Percentiles rank a stretch among this genome's conserved stretches.
Conservation (phyloP, 306 rosid genomes). For the Vicia faba region DNA sequence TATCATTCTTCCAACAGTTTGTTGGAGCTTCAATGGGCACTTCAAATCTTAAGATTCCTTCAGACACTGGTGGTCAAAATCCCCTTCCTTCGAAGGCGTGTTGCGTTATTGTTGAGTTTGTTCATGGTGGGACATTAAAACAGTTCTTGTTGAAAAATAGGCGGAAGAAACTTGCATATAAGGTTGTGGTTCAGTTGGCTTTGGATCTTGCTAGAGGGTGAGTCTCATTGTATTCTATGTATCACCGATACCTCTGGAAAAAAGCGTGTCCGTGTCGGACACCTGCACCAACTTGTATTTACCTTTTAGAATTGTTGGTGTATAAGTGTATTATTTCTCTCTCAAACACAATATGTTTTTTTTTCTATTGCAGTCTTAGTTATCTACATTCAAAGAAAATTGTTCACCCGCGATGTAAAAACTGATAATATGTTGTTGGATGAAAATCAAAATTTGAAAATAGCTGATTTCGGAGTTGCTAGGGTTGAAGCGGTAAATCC, state of each 20-base stretch:
- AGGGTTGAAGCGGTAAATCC: conserved; percentile 77
- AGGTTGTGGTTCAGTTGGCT: conserved; percentile 74
- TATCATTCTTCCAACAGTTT: conserved; percentile 54
- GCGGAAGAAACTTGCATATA: conserved; percentile 64
- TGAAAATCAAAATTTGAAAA: conserved; percentile 52
- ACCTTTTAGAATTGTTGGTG: background rate
- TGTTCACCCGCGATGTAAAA: conserved; percentile 79
- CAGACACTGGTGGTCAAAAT: conserved; percentile 35
- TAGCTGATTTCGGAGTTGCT: conserved; percentile 89
- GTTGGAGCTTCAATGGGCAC: conserved; percentile 86
- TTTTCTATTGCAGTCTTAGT: conserved; percentile 54
- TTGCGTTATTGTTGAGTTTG: conserved; percentile 74
- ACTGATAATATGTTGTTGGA: conserved; percentile 76
- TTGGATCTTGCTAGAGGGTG: conserved; percentile 86
- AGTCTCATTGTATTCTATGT: conserved; percentile 19
- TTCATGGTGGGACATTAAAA: conserved; percentile 78
- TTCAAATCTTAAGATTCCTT: conserved; percentile 65
- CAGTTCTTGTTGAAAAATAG: conserved; percentile 58
- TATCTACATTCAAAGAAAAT: conserved; percentile 79
- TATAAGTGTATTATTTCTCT: background rate
- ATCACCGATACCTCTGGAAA: too few species aligned
- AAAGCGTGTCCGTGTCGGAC: too few species aligned
- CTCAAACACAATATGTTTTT: background rate
- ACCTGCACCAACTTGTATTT: background rate
- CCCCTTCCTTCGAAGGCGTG: conserved; percentile 69